Evolutionary conservation across 441 rosid genomes (phyloP).

Genomic region (Gossypium gossypioides): DNA sequence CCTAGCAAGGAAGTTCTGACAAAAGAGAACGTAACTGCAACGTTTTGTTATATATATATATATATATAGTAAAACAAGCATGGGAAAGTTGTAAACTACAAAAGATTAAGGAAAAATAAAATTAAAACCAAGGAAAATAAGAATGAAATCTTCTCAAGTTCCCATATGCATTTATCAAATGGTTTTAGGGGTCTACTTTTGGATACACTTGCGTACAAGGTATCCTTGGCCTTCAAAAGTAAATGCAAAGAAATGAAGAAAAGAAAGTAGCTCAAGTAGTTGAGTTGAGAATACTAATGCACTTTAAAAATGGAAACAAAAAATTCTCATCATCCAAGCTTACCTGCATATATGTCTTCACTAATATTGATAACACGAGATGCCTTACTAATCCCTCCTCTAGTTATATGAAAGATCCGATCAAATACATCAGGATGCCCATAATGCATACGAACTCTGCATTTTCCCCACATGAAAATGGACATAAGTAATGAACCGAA

Average conservation of each 20-base stretch:
- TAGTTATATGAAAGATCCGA: slow-evolving; percentile 80
- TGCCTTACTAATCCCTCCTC: slow-evolving; percentile 97
- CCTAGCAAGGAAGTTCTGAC: background rate
- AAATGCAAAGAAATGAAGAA: background rate
- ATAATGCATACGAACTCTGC: slow-evolving; percentile 98
- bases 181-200: background rate
- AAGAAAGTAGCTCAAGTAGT: background rate
- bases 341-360: slow-evolving; percentile 96
- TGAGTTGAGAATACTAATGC: background rate
- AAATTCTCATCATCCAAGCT: background rate
- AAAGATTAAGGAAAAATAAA: no score
- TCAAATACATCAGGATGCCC: slow-evolving; percentile 99
- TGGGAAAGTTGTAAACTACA: no score
- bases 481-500: background rate
- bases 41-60: no score
- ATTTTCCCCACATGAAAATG: slow-evolving; percentile 17
- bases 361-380: slow-evolving; percentile 92
- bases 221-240: background rate
- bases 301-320: background rate
- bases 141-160: background rate
- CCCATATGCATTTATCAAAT: background rate
- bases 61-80: no score
- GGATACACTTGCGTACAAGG: background rate
- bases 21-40: background rate
- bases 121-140: background rate